phyloP scores from a whole-genome alignment of 2,329 filamentous ascomycete genomes.

The Helotiales sp. region DNA sequence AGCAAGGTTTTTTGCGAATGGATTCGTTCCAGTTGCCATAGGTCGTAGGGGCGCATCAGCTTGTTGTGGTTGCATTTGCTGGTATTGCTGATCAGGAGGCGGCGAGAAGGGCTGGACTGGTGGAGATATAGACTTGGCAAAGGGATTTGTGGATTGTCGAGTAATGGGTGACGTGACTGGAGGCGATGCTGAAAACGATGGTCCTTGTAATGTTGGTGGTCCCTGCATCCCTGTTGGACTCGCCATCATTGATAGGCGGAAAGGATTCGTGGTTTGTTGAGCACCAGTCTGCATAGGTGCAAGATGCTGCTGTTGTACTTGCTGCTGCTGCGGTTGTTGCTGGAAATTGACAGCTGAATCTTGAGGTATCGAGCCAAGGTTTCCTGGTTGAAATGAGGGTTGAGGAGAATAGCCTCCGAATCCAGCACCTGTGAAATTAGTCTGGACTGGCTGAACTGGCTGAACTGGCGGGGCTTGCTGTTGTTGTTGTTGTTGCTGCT shows the following conservation, averaged over 20 bases:
- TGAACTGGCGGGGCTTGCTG: constrained; percentile 21
- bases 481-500: constrained; percentile 19
- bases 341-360: constrained; percentile 54
- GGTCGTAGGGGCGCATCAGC: constrained; percentile 50
- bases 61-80: constrained; percentile 43
- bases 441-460: too few species aligned
- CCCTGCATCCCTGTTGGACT: constrained; percentile 47
- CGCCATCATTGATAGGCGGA: constrained; percentile 82
- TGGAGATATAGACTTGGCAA: constrained; percentile 63
- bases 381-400: constrained; percentile 56
- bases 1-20: constrained; percentile 57
- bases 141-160: constrained; percentile 81
- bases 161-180: constrained; percentile 45
- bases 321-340: constrained; percentile 25
- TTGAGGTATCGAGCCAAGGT: constrained; percentile 58
- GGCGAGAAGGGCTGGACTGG: constrained; percentile 38
- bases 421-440: constrained; percentile 70
- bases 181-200: constrained; percentile 42
- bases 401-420: constrained; percentile 80
- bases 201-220: constrained; percentile 38
- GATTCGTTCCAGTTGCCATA: constrained; percentile 70
- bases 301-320: constrained; percentile 41
- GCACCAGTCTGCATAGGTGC: constrained; percentile 46
- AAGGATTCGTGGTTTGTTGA: constrained; percentile 80
- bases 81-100: constrained; percentile 35